phyloP scores from a whole-genome alignment of 1,139 yeast genomes.

The Pichia sp. region DNA sequence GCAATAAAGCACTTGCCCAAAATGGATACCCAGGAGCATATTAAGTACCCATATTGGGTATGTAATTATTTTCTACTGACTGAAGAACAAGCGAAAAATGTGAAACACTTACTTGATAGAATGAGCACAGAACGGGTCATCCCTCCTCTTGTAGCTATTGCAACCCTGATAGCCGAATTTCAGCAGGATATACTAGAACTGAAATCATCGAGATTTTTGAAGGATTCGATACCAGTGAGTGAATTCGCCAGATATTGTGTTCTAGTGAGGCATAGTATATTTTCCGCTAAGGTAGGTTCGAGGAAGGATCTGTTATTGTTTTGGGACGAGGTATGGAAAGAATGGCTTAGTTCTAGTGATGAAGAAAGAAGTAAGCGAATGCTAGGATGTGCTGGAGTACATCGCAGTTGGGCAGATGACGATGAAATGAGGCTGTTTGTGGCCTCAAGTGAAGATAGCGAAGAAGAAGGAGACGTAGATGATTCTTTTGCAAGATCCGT shows the following conservation, averaged over 20 bases:
- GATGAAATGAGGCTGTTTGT: conserved; percentile 20
- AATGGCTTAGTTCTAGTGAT: conserved; percentile 21
- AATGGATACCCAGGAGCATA: background rate
- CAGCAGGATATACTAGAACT: conserved; percentile 10
- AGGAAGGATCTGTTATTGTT: conserved; percentile 21
- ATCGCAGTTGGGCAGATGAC: conserved; percentile 23
- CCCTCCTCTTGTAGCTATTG: conserved; percentile 15
- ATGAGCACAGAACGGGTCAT: conserved; percentile 2
- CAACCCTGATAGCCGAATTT: conserved; percentile 15
- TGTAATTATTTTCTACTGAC: conserved; percentile 18
- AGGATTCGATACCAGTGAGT: conserved; percentile 24
- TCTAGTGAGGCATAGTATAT: conserved; percentile 19
- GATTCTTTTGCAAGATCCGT: background rate
- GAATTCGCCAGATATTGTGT: conserved; percentile 30
- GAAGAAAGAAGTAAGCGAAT: conserved; percentile 19
- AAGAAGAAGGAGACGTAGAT: conserved; percentile 12
- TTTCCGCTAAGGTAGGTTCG: conserved; percentile 19
- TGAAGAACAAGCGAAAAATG: conserved; percentile 10
- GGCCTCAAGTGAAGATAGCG: conserved; percentile 19
- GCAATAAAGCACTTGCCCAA: conserved; percentile 11
- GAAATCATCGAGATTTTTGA: conserved; percentile 19
- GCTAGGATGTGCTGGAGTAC: conserved; percentile 13
- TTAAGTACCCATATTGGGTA: conserved; percentile 10
- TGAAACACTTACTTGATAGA: conserved; percentile 10
- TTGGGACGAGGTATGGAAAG: conserved; percentile 26